phyloP scores from a whole-genome alignment of 208 protist genomes.

The Plasmodiophora brassicae region DNA sequence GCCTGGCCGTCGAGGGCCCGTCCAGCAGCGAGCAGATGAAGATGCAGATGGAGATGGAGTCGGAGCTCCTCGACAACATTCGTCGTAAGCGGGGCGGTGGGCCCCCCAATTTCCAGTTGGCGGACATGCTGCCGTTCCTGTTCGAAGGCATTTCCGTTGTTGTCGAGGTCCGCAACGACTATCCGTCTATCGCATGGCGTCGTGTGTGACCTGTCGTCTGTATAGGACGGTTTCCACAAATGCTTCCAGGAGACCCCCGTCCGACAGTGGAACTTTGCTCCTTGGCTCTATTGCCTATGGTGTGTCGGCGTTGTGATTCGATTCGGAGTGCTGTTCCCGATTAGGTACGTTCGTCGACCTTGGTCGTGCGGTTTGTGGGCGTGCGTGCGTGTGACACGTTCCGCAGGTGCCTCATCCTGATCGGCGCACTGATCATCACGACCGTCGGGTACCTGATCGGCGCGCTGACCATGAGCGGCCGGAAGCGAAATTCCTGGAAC shows the following conservation, averaged over 20 bases:
- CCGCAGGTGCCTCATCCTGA: neutral
- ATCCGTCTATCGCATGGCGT: neutral
- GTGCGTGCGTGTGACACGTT: neutral
- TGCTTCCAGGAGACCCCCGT: constrained; percentile 5
- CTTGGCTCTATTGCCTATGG: neutral
- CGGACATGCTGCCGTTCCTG: constrained; percentile 5
- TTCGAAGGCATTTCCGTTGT: neutral
- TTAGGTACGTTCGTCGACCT: neutral
- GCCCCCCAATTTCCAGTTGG: neutral
- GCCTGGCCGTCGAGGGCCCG: neutral
- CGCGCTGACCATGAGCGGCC: neutral
- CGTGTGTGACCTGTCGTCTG: neutral
- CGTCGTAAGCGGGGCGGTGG: too few species aligned
- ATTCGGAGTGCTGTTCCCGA: constrained; percentile 6
- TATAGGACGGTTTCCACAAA: constrained; percentile 3
- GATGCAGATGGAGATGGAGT: neutral
- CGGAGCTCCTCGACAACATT: neutral
- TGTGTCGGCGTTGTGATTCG: neutral
- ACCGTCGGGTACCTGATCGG: neutral
- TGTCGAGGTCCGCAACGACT: neutral
- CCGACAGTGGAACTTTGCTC: constrained; percentile 1
- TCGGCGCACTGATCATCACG: neutral
- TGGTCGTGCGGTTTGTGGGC: too few species aligned
- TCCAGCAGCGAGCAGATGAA: neutral
- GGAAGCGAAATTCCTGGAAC: neutral